phyloP scores from a whole-genome alignment of 164 flowering plant genomes.

The Amborella trichopoda region DNA sequence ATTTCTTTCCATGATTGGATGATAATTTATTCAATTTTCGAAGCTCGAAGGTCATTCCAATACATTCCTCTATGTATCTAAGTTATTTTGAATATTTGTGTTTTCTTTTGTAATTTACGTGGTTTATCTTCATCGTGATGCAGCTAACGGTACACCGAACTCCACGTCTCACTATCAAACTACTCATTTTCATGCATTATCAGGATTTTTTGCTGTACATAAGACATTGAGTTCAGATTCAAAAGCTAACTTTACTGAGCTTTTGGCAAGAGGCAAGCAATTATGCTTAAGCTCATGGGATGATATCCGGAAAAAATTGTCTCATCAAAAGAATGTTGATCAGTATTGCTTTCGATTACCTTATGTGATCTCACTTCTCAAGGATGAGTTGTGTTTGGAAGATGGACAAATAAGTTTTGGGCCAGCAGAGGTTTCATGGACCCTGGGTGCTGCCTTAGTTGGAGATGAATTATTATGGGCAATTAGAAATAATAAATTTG shows the following conservation, averaged over 20 bases:
- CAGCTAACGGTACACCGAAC: slow-evolving; percentile 25
- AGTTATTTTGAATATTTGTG: too few relatives aligned
- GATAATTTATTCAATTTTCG: too few relatives aligned
- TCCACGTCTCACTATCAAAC: slow-evolving; percentile 7
- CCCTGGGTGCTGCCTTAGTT: slow-evolving; percentile 51
- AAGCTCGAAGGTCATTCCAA: too few relatives aligned
- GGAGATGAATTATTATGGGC: slow-evolving; percentile 34
- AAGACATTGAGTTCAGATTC: slow-evolving; percentile 31
- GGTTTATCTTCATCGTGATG: too few relatives aligned
- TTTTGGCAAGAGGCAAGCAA: slow-evolving; percentile 39
- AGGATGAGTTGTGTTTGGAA: slow-evolving; percentile 39
- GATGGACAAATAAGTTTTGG: slow-evolving; percentile 44
- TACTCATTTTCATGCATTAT: slow-evolving; percentile 43
- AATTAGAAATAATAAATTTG: too few relatives aligned
- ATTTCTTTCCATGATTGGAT: too few relatives aligned
- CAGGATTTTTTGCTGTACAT: slow-evolving; percentile 56
- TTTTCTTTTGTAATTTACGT: too few relatives aligned
- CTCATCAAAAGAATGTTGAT: slow-evolving; percentile 13
- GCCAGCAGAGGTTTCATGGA: slow-evolving; percentile 56
- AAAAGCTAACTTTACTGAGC: slow-evolving; percentile 28
- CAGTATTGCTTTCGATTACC: slow-evolving; percentile 45
- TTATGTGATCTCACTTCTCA: slow-evolving; percentile 46
- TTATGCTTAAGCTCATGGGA: slow-evolving; percentile 39
- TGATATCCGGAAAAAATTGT: slow-evolving; percentile 13
- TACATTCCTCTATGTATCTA: too few relatives aligned